Evolutionary conservation across 2,329 filamentous ascomycete genomes (phyloP).

Genomic region (Parastagonospora avenae): DNA sequence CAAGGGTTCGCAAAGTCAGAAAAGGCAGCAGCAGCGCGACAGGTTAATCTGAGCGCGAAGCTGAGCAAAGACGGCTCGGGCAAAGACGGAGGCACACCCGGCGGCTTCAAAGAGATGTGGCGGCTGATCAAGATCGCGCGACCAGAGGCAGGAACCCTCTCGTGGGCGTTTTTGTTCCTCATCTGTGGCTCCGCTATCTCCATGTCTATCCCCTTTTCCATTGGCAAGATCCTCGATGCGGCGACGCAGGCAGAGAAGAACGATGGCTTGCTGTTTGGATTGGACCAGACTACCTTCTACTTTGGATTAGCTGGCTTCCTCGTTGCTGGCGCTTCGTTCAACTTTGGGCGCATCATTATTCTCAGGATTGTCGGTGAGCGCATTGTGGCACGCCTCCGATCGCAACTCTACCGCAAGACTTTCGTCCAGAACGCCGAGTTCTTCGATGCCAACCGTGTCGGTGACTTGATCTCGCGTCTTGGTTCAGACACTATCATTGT

Average conservation of each 20-base stretch:
- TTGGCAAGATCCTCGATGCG: constrained; percentile 92
- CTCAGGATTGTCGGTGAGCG: constrained; percentile 93
- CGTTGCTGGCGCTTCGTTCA: constrained; percentile 82
- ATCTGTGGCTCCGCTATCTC: constrained; percentile 90
- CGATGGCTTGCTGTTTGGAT: constrained; percentile 75
- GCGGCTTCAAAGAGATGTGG: constrained; percentile 76
- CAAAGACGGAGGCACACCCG: constrained; percentile 47
- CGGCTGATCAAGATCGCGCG: constrained; percentile 86
- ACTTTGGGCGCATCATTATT: constrained; percentile 92
- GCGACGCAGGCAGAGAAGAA: constrained; percentile 73
- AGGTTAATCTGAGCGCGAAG: constrained; percentile 87
- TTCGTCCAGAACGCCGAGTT: constrained; percentile 99
- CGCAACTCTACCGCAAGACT: constrained; percentile 87
- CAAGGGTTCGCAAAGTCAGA: constrained; percentile 74
- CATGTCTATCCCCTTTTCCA: constrained; percentile 95
- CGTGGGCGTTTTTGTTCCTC: constrained; percentile 81
- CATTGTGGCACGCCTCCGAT: constrained; percentile 87
- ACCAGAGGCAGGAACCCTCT: constrained; percentile 80
- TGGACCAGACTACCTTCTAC: constrained; percentile 89
- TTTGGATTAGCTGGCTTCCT: constrained; percentile 74
- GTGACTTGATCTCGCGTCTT: constrained; percentile 92
- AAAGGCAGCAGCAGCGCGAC: constrained; percentile 82
- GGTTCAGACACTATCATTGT: constrained; percentile 98
- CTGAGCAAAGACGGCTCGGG: constrained; percentile 77
- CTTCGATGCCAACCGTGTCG: constrained; percentile 96